Percentiles rank a stretch among this genome's conserved stretches.
Evolutionary conservation across 2,329 filamentous ascomycete species (phyloP).

Genomic region (Apiospora koreana): DNA sequence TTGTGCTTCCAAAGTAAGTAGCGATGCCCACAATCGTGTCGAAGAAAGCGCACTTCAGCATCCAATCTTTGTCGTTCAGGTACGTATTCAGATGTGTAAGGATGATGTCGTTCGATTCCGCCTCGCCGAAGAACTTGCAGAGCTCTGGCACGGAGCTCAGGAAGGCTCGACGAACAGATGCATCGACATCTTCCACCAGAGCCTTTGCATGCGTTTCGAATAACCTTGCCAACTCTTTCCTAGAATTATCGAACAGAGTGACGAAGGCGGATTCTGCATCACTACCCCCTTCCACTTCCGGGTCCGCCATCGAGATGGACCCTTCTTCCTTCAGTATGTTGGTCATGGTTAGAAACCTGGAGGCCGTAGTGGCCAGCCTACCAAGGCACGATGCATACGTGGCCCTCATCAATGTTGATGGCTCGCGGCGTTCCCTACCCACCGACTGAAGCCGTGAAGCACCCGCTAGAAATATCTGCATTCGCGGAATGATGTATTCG

Average conservation of each 20-base stretch:
- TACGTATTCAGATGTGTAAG: slow-evolving; percentile 96
- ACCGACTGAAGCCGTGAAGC: slow-evolving; percentile 36
- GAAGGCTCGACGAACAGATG: slow-evolving; percentile 86
- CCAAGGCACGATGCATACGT: slow-evolving; percentile 93
- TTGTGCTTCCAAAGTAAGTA: slow-evolving; percentile 84
- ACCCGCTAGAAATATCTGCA: slow-evolving; percentile 55
- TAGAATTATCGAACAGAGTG: slow-evolving; percentile 84
- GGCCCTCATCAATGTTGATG: slow-evolving; percentile 74
- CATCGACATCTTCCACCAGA: slow-evolving; percentile 82
- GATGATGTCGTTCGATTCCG: slow-evolving; percentile 94
- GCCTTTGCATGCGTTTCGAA: slow-evolving; percentile 90
- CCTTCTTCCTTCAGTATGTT: slow-evolving; percentile 84
- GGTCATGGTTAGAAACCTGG: slow-evolving; percentile 85
- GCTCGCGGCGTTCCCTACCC: slow-evolving; percentile 44
- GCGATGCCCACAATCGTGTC: slow-evolving; percentile 93
- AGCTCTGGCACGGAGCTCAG: slow-evolving; percentile 87
- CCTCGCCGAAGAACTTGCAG: slow-evolving; percentile 91
- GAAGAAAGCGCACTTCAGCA: slow-evolving; percentile 94
- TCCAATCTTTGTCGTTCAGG: slow-evolving; percentile 94
- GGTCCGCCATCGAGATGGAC: slow-evolving; percentile 74
- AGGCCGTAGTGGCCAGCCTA: slow-evolving; percentile 82
- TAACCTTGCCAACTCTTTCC: slow-evolving; percentile 76
- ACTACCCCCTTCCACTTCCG: slow-evolving; percentile 73
- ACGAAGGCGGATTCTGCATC: slow-evolving; percentile 73
- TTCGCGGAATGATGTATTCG: slow-evolving; percentile 67